Conservation (phyloP, 768 basidiomycete genomes). For the Mycena capillaripes region DNA sequence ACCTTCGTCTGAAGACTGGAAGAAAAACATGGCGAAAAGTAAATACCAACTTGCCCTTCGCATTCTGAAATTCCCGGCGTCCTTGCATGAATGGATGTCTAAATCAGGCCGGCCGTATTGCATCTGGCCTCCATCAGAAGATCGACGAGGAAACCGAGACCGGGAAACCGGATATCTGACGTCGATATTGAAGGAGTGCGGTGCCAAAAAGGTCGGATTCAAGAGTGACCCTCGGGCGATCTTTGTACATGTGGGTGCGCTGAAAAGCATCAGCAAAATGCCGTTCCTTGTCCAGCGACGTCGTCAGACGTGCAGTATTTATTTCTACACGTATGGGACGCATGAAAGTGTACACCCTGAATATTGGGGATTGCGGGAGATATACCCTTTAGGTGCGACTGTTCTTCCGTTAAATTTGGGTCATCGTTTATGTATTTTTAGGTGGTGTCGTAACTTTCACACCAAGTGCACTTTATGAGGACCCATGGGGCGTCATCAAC, state of each 20-base stretch:
- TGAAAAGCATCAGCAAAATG: constrained; percentile 63
- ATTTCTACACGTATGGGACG: constrained; percentile 80
- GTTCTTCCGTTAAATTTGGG: neutral
- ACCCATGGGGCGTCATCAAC: constrained; percentile 62
- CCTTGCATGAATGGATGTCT: constrained; percentile 62
- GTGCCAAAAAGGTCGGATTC: constrained; percentile 53
- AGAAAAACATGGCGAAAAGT: constrained; percentile 38
- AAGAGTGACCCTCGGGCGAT: constrained; percentile 61
- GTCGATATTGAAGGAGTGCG: constrained; percentile 58
- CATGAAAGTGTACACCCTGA: constrained; percentile 64
- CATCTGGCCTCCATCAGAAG: constrained; percentile 61
- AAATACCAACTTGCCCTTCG: constrained; percentile 57
- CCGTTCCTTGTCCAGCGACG: constrained; percentile 64
- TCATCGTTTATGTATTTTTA: constrained; percentile 41
- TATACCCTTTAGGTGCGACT: constrained; percentile 75
- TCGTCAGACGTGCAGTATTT: constrained; percentile 58
- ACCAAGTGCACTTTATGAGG: constrained; percentile 67
- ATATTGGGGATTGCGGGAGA: constrained; percentile 74
- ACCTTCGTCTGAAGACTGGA: constrained; percentile 38
- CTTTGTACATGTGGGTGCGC: constrained; percentile 76
- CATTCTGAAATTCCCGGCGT: constrained; percentile 62
- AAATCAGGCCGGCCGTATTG: constrained; percentile 55
- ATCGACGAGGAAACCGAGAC: constrained; percentile 42
- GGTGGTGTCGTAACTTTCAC: constrained; percentile 85
- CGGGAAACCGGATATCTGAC: constrained; percentile 61